Conservation (phyloP, 2,329 filamentous ascomycete species). For the Claviceps sp. region DNA sequence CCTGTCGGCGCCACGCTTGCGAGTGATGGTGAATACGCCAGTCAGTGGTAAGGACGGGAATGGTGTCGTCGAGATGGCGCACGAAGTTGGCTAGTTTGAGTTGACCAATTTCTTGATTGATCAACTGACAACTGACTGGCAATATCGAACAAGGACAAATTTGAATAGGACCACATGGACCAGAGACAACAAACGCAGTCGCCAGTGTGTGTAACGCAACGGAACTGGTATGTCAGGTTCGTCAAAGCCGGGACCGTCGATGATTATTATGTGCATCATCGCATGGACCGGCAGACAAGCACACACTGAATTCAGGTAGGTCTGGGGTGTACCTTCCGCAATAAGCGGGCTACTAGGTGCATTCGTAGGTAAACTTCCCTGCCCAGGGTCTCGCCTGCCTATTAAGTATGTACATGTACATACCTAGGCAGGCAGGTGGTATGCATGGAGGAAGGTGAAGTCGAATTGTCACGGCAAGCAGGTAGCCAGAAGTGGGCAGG, state of each 20-base stretch:
- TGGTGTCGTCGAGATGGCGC: background rate
- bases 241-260: background rate
- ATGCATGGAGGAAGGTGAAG: background rate
- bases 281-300: background rate
- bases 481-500: background rate
- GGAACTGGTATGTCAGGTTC: background rate
- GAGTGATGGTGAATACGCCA: background rate
- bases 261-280: background rate
- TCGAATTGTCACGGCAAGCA: background rate
- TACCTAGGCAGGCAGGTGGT: no score
- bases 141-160: no score
- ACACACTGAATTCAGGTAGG: background rate
- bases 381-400: no score
- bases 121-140: background rate
- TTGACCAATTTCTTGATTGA: background rate
- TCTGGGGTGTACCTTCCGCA: background rate
- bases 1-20: background rate
- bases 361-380: no score
- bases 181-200: background rate
- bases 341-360: background rate
- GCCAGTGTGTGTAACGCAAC: background rate
- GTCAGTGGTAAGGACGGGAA: background rate
- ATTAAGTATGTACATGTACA: no score
- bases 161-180: no score
- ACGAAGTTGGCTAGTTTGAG: background rate